phyloP scores from a whole-genome alignment of 1,139 yeast genomes.

The Candida tunisiensis region DNA sequence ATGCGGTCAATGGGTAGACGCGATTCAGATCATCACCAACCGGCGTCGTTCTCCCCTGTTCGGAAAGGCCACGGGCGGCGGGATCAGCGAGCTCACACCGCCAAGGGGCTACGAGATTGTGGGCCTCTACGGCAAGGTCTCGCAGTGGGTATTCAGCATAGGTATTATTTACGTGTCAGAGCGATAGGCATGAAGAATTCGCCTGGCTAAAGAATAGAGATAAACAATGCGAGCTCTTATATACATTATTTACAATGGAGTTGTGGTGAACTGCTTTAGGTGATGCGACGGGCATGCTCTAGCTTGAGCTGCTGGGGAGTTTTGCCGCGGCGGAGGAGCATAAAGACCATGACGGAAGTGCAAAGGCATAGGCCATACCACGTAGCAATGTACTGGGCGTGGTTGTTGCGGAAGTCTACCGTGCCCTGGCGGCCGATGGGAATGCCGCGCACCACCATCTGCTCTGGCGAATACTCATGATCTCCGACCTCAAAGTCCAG shows the following conservation, averaged over 20 bases:
- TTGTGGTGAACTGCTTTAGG: too few species aligned
- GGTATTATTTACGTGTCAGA: too few species aligned
- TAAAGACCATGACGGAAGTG: slow-evolving; percentile 46
- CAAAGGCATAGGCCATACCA: slow-evolving; percentile 83
- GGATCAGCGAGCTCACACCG: slow-evolving; percentile 35
- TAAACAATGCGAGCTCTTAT: too few species aligned
- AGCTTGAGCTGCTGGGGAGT: slow-evolving; percentile 8
- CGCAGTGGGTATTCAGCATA: too few species aligned
- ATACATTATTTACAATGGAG: too few species aligned
- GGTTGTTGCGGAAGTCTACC: slow-evolving; percentile 74
- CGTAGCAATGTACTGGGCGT: slow-evolving; percentile 78
- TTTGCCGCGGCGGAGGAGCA: slow-evolving; percentile 24
- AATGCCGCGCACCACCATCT: slow-evolving; percentile 51
- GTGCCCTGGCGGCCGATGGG: slow-evolving; percentile 77
- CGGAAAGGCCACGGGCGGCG: slow-evolving; percentile 65
- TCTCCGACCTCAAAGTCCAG: slow-evolving; percentile 37
- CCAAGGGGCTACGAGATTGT: slow-evolving; percentile 43
- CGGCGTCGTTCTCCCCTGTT: slow-evolving; percentile 21
- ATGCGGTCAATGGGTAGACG: slow-evolving; percentile 85
- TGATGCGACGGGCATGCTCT: slow-evolving; percentile 10
- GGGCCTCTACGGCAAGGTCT: slow-evolving; percentile 70
- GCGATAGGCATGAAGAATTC: too few species aligned
- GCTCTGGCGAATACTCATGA: slow-evolving; percentile 21
- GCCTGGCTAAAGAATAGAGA: too few species aligned
- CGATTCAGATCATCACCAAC: slow-evolving; percentile 46